Conservation (phyloP, 208 protist genomes). For the Trypanosoma brucei region DNA sequence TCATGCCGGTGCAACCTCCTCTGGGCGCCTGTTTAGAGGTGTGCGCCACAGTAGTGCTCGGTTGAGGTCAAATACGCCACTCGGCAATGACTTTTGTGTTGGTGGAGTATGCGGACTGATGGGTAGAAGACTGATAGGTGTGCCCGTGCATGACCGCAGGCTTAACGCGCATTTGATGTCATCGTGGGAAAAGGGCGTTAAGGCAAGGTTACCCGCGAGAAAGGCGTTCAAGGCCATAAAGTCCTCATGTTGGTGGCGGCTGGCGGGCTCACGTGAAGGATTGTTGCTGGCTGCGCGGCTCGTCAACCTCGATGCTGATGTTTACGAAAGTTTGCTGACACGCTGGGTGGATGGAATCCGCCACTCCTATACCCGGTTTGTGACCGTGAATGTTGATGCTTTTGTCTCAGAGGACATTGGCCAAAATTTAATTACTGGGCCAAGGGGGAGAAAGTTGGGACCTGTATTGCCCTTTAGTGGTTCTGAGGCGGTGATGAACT, state of each 20-base stretch:
- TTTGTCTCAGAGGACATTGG: neutral
- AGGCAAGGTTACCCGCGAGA: slow-evolving; percentile 1
- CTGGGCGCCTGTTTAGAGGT: too few species aligned
- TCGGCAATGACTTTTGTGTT: neutral
- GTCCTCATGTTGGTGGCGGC: slow-evolving; percentile 38
- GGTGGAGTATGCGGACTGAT: neutral
- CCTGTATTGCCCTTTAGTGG: neutral
- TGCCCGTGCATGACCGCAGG: slow-evolving; percentile 61
- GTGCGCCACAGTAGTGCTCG: too few species aligned
- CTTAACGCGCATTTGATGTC: slow-evolving; percentile 37
- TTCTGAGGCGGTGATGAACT: neutral
- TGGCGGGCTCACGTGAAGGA: slow-evolving; percentile 18
- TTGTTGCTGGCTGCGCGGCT: slow-evolving; percentile 10
- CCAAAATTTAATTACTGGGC: neutral
- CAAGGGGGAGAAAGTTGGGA: neutral
- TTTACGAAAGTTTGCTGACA: slow-evolving; percentile 11
- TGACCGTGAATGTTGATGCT: neutral
- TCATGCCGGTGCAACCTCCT: too few species aligned
- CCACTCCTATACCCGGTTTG: neutral
- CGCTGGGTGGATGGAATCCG: slow-evolving; percentile 4
- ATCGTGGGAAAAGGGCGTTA: slow-evolving; percentile 2
- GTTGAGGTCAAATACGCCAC: too few species aligned
- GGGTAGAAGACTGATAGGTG: slow-evolving; percentile 31
- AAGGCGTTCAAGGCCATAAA: slow-evolving; percentile 2
- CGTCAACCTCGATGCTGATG: slow-evolving; percentile 10